Percentiles rank a stretch among this genome's conserved stretches.
phyloP scores from a whole-genome alignment of 495 filamentous ascomycete species.

The Thozetella sp. region DNA sequence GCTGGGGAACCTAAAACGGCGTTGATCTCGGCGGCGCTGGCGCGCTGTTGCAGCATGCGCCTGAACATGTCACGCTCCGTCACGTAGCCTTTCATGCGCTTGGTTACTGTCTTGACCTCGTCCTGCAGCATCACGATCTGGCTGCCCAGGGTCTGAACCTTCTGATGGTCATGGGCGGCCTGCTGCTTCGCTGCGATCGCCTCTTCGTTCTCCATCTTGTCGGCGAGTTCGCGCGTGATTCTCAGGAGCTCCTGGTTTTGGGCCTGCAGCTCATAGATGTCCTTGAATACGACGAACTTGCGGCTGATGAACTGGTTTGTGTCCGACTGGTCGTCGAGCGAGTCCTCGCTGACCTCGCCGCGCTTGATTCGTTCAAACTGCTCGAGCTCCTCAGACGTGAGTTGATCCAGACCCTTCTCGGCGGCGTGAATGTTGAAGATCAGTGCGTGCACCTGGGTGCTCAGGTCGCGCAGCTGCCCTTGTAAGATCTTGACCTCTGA shows the following conservation, averaged over 20 bases:
- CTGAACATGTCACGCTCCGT: constrained; percentile 97
- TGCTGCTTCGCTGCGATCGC: constrained; percentile 69
- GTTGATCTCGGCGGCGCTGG: constrained; percentile 57
- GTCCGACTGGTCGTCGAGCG: constrained; percentile 70
- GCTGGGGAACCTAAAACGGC: constrained; percentile 69
- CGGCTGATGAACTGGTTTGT: constrained; percentile 87
- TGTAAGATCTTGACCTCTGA: constrained; percentile 79
- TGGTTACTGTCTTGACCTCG: constrained; percentile 76
- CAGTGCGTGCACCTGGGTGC: constrained; percentile 85
- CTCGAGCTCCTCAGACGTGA: constrained; percentile 63
- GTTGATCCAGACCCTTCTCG: constrained; percentile 75
- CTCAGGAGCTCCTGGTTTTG: constrained; percentile 84
- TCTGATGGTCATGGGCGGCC: constrained; percentile 70
- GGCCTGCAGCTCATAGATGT: constrained; percentile 81
- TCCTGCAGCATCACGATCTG: constrained; percentile 62
- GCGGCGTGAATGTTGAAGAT: constrained; percentile 77
- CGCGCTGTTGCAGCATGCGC: constrained; percentile 80
- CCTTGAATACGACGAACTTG: constrained; percentile 79
- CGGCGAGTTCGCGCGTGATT: constrained; percentile 79
- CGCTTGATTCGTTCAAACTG: constrained; percentile 74
- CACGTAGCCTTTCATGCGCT: constrained; percentile 86
- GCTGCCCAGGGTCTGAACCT: constrained; percentile 68
- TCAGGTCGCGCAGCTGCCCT: constrained; percentile 87
- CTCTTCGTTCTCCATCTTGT: constrained; percentile 90
- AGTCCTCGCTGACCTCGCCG: constrained; percentile 61